These are phyloP conservation scores for Mycoemilia scoparia DNA, from an alignment of 192 early-diverging fungal genomes.

Conservation along the genomic window DNA sequence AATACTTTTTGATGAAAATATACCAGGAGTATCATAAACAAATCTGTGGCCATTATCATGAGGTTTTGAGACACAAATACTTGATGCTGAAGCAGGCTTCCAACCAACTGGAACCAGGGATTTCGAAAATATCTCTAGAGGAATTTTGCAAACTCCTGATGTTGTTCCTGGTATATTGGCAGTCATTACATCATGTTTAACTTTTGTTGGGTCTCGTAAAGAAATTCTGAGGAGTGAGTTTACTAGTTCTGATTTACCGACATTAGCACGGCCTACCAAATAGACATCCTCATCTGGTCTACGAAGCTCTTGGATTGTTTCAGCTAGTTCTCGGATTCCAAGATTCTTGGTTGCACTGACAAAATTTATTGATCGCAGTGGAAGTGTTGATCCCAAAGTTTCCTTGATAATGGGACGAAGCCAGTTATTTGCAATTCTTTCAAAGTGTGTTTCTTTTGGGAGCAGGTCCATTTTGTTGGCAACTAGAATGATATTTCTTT, in stretches of 20 bases:
- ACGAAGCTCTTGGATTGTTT: constrained; percentile 20
- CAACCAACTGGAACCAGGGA: constrained; percentile 15
- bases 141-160: constrained; percentile 39
- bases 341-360: constrained; percentile 42
- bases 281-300: constrained; percentile 36
- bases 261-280: constrained; percentile 55
- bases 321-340: constrained; percentile 29
- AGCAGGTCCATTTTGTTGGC: constrained; percentile 58
- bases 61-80: constrained; percentile 10
- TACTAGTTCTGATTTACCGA: constrained; percentile 58
- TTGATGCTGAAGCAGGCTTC: too few relatives aligned
- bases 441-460: constrained; percentile 31
- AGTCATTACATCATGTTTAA: constrained; percentile 32
- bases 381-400: constrained; percentile 17
- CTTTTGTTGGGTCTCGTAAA: too few relatives aligned
- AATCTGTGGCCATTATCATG: constrained; percentile 15
- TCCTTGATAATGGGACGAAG: constrained; percentile 26
- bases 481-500: constrained; percentile 40
- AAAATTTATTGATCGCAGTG: constrained; percentile 27
- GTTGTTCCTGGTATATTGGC: constrained; percentile 56
- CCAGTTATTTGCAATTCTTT: constrained; percentile 32
- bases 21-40: constrained; percentile 43
- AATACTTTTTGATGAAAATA: constrained; percentile 35
- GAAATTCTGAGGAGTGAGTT: constrained; percentile 40
- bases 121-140: constrained; percentile 32